phyloP scores from a whole-genome alignment of 2,329 filamentous ascomycete species.

The Teratosphaeriaceae sp. region DNA sequence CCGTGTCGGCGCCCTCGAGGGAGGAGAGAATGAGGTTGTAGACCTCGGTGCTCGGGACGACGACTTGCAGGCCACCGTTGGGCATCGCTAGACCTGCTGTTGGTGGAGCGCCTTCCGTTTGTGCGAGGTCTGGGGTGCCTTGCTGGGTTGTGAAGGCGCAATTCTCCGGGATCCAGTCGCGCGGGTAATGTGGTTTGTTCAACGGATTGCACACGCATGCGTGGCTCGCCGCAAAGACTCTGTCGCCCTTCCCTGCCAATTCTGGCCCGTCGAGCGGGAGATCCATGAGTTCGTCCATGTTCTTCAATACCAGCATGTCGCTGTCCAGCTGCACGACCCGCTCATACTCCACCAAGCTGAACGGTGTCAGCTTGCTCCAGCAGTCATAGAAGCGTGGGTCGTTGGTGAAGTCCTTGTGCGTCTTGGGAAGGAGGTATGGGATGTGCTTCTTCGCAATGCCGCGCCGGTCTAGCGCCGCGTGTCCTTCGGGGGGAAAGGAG shows the following conservation, averaged over 20 bases:
- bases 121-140: constrained; percentile 42
- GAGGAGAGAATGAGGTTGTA: constrained; percentile 48
- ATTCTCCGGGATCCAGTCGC: constrained; percentile 58
- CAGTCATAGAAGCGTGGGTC: constrained; percentile 85
- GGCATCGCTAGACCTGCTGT: constrained; percentile 50
- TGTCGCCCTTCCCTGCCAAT: constrained; percentile 46
- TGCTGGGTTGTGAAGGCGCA: constrained; percentile 58
- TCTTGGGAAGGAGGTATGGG: constrained; percentile 63
- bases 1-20: constrained; percentile 40
- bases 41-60: constrained; percentile 48
- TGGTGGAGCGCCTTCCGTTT: constrained; percentile 44
- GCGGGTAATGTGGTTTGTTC: constrained; percentile 70
- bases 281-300: constrained; percentile 94
- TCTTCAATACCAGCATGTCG: constrained; percentile 75
- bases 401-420: constrained; percentile 60
- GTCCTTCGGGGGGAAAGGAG: constrained; percentile 61
- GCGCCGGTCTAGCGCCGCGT: constrained; percentile 61
- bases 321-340: constrained; percentile 79
- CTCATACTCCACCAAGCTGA: constrained; percentile 68
- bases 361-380: constrained; percentile 81
- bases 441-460: constrained; percentile 64
- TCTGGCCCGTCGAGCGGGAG: constrained; percentile 58
- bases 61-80: constrained; percentile 56
- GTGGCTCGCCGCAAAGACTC: constrained; percentile 76
- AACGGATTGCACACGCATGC: constrained; percentile 84